phyloP scores from a whole-genome alignment of 2,329 filamentous ascomycete species.

The Penicillium sp. region DNA sequence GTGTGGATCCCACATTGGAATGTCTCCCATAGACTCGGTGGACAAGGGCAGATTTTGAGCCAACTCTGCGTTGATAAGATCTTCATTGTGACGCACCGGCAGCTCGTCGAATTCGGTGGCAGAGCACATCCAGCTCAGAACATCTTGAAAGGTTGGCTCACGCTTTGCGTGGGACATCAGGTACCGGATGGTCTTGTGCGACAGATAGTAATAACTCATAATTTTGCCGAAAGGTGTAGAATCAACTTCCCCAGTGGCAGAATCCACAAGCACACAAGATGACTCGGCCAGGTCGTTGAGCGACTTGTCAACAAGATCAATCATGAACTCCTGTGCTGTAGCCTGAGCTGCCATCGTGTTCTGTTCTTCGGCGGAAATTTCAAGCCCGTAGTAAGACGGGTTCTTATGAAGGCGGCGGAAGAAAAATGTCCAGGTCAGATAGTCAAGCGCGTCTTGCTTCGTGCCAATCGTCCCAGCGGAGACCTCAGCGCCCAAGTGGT shows the following conservation, averaged over 20 bases:
- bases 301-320: conserved; percentile 85
- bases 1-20: conserved; percentile 98
- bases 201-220: conserved; percentile 99
- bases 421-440: conserved; percentile 99
- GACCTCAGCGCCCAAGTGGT: conserved; percentile 93
- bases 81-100: conserved; percentile 96
- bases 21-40: conserved; percentile 58
- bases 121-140: conserved; percentile 86
- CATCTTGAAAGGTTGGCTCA: conserved; percentile 75
- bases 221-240: conserved; percentile 93
- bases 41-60: conserved; percentile 76
- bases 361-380: conserved; percentile 90
- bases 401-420: conserved; percentile 98
- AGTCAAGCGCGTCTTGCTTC: conserved; percentile 96
- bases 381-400: conserved; percentile 93
- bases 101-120: conserved; percentile 97
- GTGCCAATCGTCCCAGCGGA: conserved; percentile 89
- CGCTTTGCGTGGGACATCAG: conserved; percentile 75
- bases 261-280: conserved; percentile 77
- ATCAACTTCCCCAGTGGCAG: conserved; percentile 81
- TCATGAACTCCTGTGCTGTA: conserved; percentile 91
- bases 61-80: conserved; percentile 91
- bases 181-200: conserved; percentile 89
- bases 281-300: conserved; percentile 80
- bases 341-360: conserved; percentile 83